Base-by-base conservation (phyloP, 192 early-diverging fungal species). In the Coemansia asiatica region DNA sequence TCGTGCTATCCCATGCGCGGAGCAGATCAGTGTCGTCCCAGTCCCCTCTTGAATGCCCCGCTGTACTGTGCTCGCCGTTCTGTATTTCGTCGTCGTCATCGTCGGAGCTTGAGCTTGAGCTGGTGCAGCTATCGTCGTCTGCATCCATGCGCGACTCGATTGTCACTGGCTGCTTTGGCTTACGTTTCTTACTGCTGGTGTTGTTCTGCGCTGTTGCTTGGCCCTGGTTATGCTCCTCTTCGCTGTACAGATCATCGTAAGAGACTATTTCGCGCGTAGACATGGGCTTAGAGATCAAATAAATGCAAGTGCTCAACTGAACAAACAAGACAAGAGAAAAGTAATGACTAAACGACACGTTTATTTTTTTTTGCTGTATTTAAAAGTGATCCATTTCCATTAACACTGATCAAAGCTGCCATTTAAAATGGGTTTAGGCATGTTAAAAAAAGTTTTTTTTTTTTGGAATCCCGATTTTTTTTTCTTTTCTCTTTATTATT, bases 1-100 rank as follows among this genome's bases (percentile, higher is more conserved):
- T 76, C 7, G 87, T 84, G 53, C 56, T 64, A 35, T 90, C 87
- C 88, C 88, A 90, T 1, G 86, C 85, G 21, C 74, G 82, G 49
- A 90, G 83, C 35, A 90, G 75, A 22, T 78, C 85, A 8, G 67
- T 72, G 50, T 90, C 88, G 27, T 90, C 86, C 88, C 88, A 90
- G 58, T 60, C 58, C 2, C n/a, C n/a, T n/a, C n/a, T n/a, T n/a
- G n/a, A n/a, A n/a, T n/a, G n/a, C n/a, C n/a, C n/a, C n/a, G n/a
- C n/a, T n/a, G n/a, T n/a, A n/a, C 58, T 26, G n/a, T 38, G 6
- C 22, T 19, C 10, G 5, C 9, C 58, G 44, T 6, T 2, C 4
- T 31, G 6, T n/a, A 61, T 58, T 23, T 57, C 66, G 26, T 65
- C 23, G 33, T 61, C 4, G n/a, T n/a, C n/a, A n/a, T n/a, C n/a